Evolutionary conservation across 2,329 filamentous ascomycete genomes (phyloP), one percentile per base, ranked within the genome.

Genomic region (Lizonia empirigonia): DNA sequence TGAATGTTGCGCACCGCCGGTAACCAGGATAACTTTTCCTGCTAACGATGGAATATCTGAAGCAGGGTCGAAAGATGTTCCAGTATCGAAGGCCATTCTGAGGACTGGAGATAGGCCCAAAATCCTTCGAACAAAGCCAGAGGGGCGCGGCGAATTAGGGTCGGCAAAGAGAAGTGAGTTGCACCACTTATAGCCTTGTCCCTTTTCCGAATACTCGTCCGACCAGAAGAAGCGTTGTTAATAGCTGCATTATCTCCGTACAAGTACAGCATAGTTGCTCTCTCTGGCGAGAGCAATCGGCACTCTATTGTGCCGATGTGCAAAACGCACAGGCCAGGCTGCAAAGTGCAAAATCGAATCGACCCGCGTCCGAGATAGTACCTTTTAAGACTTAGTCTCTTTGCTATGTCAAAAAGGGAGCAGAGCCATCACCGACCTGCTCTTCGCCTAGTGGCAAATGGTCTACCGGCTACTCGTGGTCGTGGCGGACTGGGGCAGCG

Each of bases 401-500:
- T 7, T 30, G 13, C 6, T 2, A 7, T 15, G 15, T 7, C 7
- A 13, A 19, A 15, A 12, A 5, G 3, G 15, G 7, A 15, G 12
- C 15, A 20, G 7, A 33, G 16, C 16, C 8, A 6, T 34, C 19
- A 4, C 2, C 32, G 15, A 4, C 12, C 8, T 34, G 16, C 12
- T 34, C 10, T 5, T 34, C 10, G 32, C 2, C 5, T 19, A 13
- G 7, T 34, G 6, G n/a, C 12, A 7, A 8, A 18, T 19, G 5
- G 5, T 15, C 26, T 15, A 26, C 1, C 4, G 9, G 19, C 23
- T 5, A 13, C 22, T 22, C 16, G 20, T 22, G 5, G 13, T 20
- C 22, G 23, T 8, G 16, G 29, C 13, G 20, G 6, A 18, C 10
- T 36, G 33, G 16, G 70, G 67, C 7, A 72, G 52, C 19, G 86